These are phyloP conservation scores for Hypoxylon sp. DNA, from an alignment of 2,329 filamentous ascomycete genomes.

Conservation along the genomic window DNA sequence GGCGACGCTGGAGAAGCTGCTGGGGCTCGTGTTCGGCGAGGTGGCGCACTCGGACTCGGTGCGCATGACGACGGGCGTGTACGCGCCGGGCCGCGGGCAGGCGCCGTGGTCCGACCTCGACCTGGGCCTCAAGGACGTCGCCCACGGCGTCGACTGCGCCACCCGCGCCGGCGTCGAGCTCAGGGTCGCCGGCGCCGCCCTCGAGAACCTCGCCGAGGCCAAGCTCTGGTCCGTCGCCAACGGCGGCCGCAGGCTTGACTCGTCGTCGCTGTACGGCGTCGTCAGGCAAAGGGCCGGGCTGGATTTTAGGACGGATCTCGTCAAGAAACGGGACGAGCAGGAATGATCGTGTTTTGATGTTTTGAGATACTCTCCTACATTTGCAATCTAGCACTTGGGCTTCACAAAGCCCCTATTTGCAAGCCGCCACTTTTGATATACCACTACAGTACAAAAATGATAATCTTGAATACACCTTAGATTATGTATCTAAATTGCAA, in stretches of 20 bases:
- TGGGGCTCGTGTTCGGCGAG: constrained; percentile 52
- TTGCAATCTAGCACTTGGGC: not conserved
- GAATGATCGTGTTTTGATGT: not conserved
- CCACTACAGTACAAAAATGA: not conserved
- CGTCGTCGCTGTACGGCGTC: constrained; percentile 59
- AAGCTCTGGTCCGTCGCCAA: constrained; percentile 48
- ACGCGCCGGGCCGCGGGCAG: constrained; percentile 46
- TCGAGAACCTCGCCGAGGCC: constrained; percentile 54
- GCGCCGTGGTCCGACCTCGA: constrained; percentile 57
- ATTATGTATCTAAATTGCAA: not conserved
- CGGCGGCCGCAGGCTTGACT: constrained; percentile 53
- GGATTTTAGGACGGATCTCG: constrained; percentile 25
- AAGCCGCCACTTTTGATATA: no score
- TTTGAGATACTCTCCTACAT: no score
- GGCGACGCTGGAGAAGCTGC: constrained; percentile 52
- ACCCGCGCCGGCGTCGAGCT: constrained; percentile 49
- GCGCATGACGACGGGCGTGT: constrained; percentile 50
- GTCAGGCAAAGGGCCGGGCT: constrained; percentile 40
- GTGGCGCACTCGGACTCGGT: constrained; percentile 50
- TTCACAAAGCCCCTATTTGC: no score
- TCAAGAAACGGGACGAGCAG: constrained; percentile 23
- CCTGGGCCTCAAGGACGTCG: constrained; percentile 61
- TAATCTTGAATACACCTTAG: not conserved
- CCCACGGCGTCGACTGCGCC: constrained; percentile 56
- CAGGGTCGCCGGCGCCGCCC: constrained; percentile 52